phyloP scores from a whole-genome alignment of 805 yeast genomes.

The Schwanniomyces vanrijiae region DNA sequence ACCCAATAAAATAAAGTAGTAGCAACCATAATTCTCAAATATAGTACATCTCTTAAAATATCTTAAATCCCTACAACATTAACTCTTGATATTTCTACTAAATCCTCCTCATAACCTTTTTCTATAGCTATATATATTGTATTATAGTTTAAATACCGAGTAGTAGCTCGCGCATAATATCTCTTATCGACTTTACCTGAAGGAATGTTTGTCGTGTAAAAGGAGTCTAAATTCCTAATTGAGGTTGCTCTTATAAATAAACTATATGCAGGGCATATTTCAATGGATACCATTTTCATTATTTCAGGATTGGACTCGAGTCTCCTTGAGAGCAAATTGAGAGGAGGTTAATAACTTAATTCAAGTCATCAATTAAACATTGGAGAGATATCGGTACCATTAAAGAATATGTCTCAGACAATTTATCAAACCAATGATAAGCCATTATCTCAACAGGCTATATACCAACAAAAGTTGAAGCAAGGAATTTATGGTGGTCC shows the following conservation, averaged over 20 bases:
- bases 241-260: background rate
- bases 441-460: conserved; percentile 72
- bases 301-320: background rate
- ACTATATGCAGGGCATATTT: background rate
- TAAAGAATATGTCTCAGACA: conserved; percentile 30
- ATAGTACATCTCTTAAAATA: background rate
- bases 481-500: conserved; percentile 63
- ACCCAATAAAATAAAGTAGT: background rate
- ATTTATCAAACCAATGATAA: conserved; percentile 70
- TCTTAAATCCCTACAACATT: too few relatives aligned
- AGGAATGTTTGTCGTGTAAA: background rate
- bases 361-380: background rate
- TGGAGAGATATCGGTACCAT: background rate
- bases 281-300: background rate
- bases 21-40: background rate
- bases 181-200: background rate
- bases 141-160: background rate
- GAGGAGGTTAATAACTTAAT: background rate
- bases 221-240: background rate
- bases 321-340: background rate
- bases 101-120: too few relatives aligned
- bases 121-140: too few relatives aligned
- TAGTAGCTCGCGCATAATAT: background rate
- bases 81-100: too few relatives aligned
- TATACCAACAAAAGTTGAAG: conserved; percentile 70